phyloP scores from a whole-genome alignment of 2,329 filamentous ascomycete genomes.

The Verticillium dahliae region DNA sequence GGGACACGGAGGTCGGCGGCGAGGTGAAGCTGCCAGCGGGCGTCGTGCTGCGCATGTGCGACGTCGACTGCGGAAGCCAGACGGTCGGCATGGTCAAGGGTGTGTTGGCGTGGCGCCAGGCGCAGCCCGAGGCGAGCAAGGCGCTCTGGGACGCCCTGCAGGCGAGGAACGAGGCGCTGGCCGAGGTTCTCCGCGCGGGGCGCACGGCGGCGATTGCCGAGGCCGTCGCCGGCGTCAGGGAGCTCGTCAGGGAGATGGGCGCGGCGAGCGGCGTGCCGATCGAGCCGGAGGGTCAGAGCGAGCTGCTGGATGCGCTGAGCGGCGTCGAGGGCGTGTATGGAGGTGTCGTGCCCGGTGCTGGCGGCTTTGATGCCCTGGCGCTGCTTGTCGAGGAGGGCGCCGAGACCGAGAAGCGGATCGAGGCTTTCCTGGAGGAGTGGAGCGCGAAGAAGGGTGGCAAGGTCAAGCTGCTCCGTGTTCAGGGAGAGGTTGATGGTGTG shows the following conservation, averaged over 20 bases:
- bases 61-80: conserved; percentile 89
- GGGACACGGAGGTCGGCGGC: conserved; percentile 75
- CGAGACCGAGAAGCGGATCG: conserved; percentile 53
- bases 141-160: conserved; percentile 72
- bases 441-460: conserved; percentile 49
- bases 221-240: conserved; percentile 46
- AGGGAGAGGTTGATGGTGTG: conserved; percentile 66
- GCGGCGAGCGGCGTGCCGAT: conserved; percentile 70
- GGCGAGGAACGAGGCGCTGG: conserved; percentile 64
- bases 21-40: conserved; percentile 67
- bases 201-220: conserved; percentile 33
- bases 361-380: conserved; percentile 85
- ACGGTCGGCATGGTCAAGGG: conserved; percentile 95
- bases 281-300: conserved; percentile 80
- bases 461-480: conserved; percentile 63
- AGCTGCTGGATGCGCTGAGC: conserved; percentile 71
- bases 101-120: conserved; percentile 73
- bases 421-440: conserved; percentile 60
- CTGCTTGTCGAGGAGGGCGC: conserved; percentile 70
- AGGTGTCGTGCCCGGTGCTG: conserved; percentile 89
- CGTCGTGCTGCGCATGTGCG: conserved; percentile 81
- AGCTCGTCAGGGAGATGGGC: conserved; percentile 72
- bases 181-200: conserved; percentile 51
- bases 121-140: conserved; percentile 57
- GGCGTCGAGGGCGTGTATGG: conserved; percentile 73